These are phyloP conservation scores for Mucor saturninus DNA, from an alignment of 371 early-diverging fungal species.

Conservation along the genomic window DNA sequence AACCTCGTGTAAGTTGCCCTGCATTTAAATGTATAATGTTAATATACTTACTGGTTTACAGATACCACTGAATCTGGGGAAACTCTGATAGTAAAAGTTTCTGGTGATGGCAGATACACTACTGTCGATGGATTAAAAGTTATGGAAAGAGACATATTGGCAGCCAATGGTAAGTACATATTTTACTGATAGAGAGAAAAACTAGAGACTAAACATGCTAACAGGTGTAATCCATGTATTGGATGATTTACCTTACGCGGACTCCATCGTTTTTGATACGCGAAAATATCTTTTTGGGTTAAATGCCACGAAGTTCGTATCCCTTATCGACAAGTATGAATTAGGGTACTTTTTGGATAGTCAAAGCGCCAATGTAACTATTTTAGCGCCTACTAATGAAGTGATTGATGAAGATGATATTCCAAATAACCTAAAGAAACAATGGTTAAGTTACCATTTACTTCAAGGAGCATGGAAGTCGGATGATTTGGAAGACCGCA, in stretches of 20 bases:
- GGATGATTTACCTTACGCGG: constrained; percentile 40
- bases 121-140: constrained; percentile 35
- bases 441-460: constrained; percentile 56
- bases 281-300: constrained; percentile 52
- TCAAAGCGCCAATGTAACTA: constrained; percentile 37
- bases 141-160: constrained; percentile 34
- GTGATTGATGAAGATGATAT: constrained; percentile 34
- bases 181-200: neutral
- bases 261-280: constrained; percentile 42
- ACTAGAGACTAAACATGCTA: neutral
- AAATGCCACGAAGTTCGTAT: constrained; percentile 57
- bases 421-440: constrained; percentile 29
- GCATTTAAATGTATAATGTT: neutral
- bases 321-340: constrained; percentile 42
- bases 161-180: constrained; percentile 42
- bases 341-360: constrained; percentile 46
- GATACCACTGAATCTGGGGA: constrained; percentile 40
- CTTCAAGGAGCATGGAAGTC: constrained; percentile 37
- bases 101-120: constrained; percentile 23
- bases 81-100: constrained; percentile 13
- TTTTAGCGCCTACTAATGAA: constrained; percentile 56
- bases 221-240: constrained; percentile 49
- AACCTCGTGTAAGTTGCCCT: constrained; percentile 15
- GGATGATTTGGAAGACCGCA: constrained; percentile 40
- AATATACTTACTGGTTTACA: neutral